Base-by-base conservation (phyloP, 2,329 filamentous ascomycete species). In the Fusarium beomiforme region DNA sequence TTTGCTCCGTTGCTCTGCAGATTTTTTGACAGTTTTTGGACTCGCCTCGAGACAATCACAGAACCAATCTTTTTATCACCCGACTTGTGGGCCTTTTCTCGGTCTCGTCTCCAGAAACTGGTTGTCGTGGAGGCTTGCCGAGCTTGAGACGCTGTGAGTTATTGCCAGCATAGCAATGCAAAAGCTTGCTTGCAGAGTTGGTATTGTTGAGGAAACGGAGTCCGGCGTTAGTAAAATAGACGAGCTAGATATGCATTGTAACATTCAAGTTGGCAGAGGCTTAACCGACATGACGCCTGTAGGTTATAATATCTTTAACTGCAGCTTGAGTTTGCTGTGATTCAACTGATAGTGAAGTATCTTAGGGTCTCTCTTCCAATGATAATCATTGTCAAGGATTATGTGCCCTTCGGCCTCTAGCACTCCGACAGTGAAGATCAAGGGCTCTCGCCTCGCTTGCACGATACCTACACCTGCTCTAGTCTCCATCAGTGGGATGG, bases 1-100 rank as follows among this genome's bases (percentile, higher is more conserved):
- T 43, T 53, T 49, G 63, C 69, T 73, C 72, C 74, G 69, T 75
- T 56, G 26, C 54, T 64, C 47, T 63, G 66, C 72, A 71, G 69
- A 59, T 72, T 69, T 69, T 66, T 67, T 49, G 56, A 33, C 44
- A 50, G 41, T 50, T 60, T 71, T 50, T 59, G 47, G 33, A 31
- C 59, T 71, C 42, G 59, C 34, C 56, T 61, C n/a, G 44, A 50
- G 37, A 47, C 39, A 53, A 64, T 54, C 61, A 60, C 53, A 56
- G 56, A 44, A 72, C 63, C 51, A 44, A 49, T 69, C 17, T 43
- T 59, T 75, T 66, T 34, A 64, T 67, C 55, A 54, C 55, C 58
- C 62, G 49, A 67, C 59, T 43, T 70, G 66, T 51, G 57, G 68
- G 60, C 50, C 69, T 67, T 68, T 66, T 65, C 43, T 67, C 57